Evolutionary conservation across 352 stramenopile species (phyloP), one percentile per base, ranked within the genome.

Genomic region (Pythium dissotocum): DNA sequence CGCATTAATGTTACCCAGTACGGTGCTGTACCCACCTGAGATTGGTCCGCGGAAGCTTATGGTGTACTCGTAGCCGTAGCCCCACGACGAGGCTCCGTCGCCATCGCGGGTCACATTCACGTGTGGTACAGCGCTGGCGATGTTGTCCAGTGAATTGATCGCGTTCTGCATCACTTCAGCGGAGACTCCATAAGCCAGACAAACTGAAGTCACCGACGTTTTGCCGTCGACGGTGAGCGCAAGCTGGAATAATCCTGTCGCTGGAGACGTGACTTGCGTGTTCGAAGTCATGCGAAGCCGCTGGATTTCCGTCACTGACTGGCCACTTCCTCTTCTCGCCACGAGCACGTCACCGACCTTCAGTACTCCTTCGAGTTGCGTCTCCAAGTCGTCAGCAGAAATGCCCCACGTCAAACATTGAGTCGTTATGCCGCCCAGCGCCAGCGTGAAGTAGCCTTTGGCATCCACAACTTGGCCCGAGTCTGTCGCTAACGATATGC

Each of bases 401-500:
- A 83, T 73, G 0, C 87, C 87, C 87, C 87, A 95, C 10, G 68
- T 59, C 4, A 95, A 57, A 32, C 87, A 95, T 6, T 13, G 30
- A 0, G 85, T 87, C 3, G 55, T 67, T 1, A 33, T 21, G 0
- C 30, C 60, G 13, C 70, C 73, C 0, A 83, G 48, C 0, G 58
- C 58, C 21, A 95, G 40, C 51, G 77, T 72, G 67, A 85, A 95
- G 56, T 85, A 93, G 0, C 87, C 87, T 4, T 48, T 72, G 0
- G 76, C 54, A 51, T 93, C 87, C 8, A 81, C 32, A 0, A 95
- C 75, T 66, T 82, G 75, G 0, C 91, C 91, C 44, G 77, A 85
- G 55, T 98, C 89, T 4, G 89, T 95, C 46, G 93, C 82, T 0
- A 97, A 70, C 9, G 69, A 85, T 18, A 98, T 65, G 2, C 77